Evolutionary conservation across 768 basidiomycete species (phyloP), one percentile per base, ranked within the genome.

Genomic region (Lentinula sp.): DNA sequence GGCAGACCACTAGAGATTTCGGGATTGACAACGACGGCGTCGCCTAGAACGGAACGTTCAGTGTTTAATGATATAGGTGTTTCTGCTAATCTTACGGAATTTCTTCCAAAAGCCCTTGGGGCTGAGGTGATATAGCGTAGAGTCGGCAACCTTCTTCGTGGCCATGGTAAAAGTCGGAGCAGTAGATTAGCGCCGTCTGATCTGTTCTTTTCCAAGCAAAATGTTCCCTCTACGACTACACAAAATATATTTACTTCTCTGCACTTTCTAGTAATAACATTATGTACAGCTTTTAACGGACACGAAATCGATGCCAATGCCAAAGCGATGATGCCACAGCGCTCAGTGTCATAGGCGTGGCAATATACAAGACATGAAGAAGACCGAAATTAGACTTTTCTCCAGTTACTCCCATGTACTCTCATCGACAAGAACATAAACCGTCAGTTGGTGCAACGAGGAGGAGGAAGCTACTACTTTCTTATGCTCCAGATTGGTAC

Each of bases 91-190:
- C 92, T 62, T 67, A 94, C 94, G 85, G 70, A 97, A 93, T 78
- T 90, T 93, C 84, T 95, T 96, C 95, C 95, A 96, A 72, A 96
- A 95, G 8, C 95, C 94, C 74, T 88, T 86, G 28, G 90, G 87
- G 68, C 84, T 85, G 67, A 93, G 83, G 70, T 97, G 95, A 74
- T 97, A 97, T 49, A 93, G 81, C 2, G 91, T 95, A 40, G 89
- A 87, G 70, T 97, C 93, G 65, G 93, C 91, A 32, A 80, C 85
- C 75, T 86, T 92, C 78, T 84, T 89, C 63, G 82, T 81, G 61
- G 89, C 85, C 87, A 89, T 89, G 15, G 31, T 15, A 16, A 7
- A 16, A 51, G 13, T 32, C 34, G 34, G 23, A 10, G 16, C 15
- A 16, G 5, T 51, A 28, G 32, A 51, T 48, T 18, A 23, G 46